Base-by-base conservation (phyloP, 2,329 filamentous ascomycete species). In the Verticillium dahliae region DNA sequence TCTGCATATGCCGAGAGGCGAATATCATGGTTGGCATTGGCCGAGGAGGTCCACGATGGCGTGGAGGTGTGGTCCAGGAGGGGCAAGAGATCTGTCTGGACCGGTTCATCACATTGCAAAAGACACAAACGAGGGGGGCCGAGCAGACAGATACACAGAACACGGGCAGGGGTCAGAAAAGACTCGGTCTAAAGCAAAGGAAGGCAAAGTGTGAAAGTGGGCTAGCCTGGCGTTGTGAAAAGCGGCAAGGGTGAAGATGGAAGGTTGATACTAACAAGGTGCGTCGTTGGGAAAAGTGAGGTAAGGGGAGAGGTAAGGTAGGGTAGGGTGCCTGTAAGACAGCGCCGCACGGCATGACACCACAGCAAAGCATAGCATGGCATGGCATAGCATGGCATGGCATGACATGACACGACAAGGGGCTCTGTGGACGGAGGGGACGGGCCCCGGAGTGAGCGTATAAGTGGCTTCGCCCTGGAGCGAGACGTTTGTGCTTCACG, bases 1-100 rank as follows among this genome's bases (percentile, higher is more conserved):
- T 67, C 65, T 75, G 74, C 74, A 76, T 74, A 73, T 77, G 75
- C 75, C 73, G 74, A 74, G 71, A 70, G 69, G 71, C 68, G 58
- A 64, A 56, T 38, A 62, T 62, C 61, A 65, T 57, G 62, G 61
- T 60, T 62, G 34, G 62, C 55, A 73, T 74, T 72, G 71, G 72
- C 73, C 69, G 72, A 70, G 62, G 66, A 10, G 64, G 64, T 59
- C 65, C 54, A 60, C 64, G 65, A 65, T 67, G 67, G 68, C 68
- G 66, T 69, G 64, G 63, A 68, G 63, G 64, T 56, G 54, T 62
- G 64, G 62, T 62, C 68, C 68, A 62, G 61, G 67, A 67, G 65
- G 50, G 63, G 63, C 58, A 65, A 61, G 55, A 61, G 61, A 64
- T 65, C 62, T 62, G 63, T 59, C 60, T 65, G 57, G 63, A 54